Base-by-base conservation (phyloP, 371 early-diverging fungal genomes). In the Umbelopsis sp. region DNA sequence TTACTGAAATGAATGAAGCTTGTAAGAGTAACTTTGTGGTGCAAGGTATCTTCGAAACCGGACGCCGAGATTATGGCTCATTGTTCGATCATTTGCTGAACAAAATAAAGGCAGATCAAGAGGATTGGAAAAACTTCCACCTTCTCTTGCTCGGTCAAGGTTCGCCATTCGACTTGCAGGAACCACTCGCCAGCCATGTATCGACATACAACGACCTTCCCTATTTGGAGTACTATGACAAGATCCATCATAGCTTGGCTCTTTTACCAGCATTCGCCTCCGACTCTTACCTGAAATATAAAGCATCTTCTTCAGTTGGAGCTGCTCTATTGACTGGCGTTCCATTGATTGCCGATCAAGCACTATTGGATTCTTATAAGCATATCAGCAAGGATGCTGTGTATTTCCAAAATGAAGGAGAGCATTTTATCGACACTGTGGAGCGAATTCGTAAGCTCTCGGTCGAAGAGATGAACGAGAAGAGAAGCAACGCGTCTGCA, bases 231-330 rank as follows among this genome's bases (percentile, higher is more conserved):
- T 64, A 64, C 64, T 64, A 64, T 24, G 44, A 64, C 64, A 46
- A 64, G 16, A 64, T 64, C 6, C 64, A 64, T 22, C 64, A 64
- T 29, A 64, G 46, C 64, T 10, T 64, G 22, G 64, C 64, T 9
- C 24, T 64, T 20, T 44, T 64, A 20, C 64, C 64, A 20, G 64
- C 64, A 4, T 64, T 64, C 20, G 64, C 45, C 11, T 64, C 64
- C n/a, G 45, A 64, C 44, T n/a, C 44, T 2, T 64, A 64, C 46
- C 44, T 32, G 22, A 18, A 16, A 3, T 64, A 45, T 12, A 64
- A 64, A 10, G 64, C 64, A 7, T 64, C 64, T n/a, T 64, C 64
- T n/a, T 64, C 64, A n/a, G 44, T 64, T 12, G 64, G 64, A 7
- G 64, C 64, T 14, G n/a, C 64, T 2, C 24, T 64, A 4, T 46